phyloP scores from a whole-genome alignment of 805 yeast species.

The Saccharomycopsis fodiens region DNA sequence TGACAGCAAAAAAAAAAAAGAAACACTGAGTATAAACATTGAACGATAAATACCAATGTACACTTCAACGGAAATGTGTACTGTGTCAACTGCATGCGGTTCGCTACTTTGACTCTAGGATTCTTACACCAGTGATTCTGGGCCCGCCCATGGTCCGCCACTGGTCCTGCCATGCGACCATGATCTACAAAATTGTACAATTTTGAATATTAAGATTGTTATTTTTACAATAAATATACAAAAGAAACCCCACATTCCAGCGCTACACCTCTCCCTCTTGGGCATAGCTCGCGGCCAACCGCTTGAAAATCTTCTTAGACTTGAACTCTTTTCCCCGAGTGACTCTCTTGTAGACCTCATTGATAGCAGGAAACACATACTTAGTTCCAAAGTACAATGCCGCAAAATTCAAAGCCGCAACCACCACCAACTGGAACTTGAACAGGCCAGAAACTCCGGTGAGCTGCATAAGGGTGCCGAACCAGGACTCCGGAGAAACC shows the following conservation, averaged over 20 bases:
- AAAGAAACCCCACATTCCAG: conserved; percentile 48
- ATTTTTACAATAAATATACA: conserved; percentile 38
- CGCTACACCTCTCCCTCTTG: background rate
- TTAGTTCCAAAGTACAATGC: conserved; percentile 40
- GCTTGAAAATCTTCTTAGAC: conserved; percentile 19
- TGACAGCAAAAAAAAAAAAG: no score
- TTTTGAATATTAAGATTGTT: no score
- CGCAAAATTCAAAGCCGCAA: conserved; percentile 43
- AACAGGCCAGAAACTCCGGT: conserved; percentile 48
- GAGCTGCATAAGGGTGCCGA: conserved; percentile 71
- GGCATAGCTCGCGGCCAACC: conserved; percentile 12
- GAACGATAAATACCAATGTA: no score
- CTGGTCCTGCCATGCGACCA: no score
- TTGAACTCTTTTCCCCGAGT: conserved; percentile 10
- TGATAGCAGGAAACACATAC: conserved; percentile 34
- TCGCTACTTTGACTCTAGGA: no score
- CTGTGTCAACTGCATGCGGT: no score
- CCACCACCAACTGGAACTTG: conserved; percentile 41
- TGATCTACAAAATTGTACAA: no score
- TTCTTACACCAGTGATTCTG: no score
- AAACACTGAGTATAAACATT: no score
- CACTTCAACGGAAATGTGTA: no score
- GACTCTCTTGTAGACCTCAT: conserved; percentile 24
- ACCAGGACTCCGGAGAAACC: conserved; percentile 40
- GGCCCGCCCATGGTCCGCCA: no score